Evolutionary conservation across 768 basidiomycete genomes (phyloP), one percentile per base, ranked within the genome.

Genomic region (Leucosporidium creatinivorum): DNA sequence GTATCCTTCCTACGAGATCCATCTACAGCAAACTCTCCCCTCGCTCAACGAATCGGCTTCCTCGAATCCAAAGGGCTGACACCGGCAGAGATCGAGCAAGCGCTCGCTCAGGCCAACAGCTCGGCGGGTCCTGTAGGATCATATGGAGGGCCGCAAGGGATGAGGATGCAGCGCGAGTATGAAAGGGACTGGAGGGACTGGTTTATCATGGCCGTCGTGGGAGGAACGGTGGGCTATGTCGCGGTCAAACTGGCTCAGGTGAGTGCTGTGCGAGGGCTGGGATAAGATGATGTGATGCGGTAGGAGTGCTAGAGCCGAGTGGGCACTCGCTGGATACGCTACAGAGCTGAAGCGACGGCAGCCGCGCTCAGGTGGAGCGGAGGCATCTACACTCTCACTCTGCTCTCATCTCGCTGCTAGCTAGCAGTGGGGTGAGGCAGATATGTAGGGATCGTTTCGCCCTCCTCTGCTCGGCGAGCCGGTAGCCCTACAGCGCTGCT

Each of bases 181-280:
- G 75, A 66, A 48, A 31, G 60, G 6, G 94, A 98, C 78, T 99
- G 96, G 96, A 83, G 93, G 66, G 96, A 99, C 79, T 91, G 94
- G 78, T 99, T 98, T 93, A 93, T 99, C 74, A 91, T 93, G 77
- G 87, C 88, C 18, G 87, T 97, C 44, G 81, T 98, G 23, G 93
- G 93, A 51, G 93, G 94, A 1, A 84, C 88, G 9, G 79, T 93
- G 8, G 84, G 86, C 12, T 96, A 90, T 76, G 88, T 90, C 7
- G 86, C 89, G 18, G 80, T 87, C 31, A 81, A 91, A 3, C 78
- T 97, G 54, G 91, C 92, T 75, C 85, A 85, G 79, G 91, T 89
- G 73, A 51, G 82, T 36, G 25, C 44, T 19, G 65, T 55, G 3
- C 28, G n/a, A 25, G n/a, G 7, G 26, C 23, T 51, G 21, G 50